Conservation (phyloP, 208 protist species). For the Herpetomonas muscarum region DNA sequence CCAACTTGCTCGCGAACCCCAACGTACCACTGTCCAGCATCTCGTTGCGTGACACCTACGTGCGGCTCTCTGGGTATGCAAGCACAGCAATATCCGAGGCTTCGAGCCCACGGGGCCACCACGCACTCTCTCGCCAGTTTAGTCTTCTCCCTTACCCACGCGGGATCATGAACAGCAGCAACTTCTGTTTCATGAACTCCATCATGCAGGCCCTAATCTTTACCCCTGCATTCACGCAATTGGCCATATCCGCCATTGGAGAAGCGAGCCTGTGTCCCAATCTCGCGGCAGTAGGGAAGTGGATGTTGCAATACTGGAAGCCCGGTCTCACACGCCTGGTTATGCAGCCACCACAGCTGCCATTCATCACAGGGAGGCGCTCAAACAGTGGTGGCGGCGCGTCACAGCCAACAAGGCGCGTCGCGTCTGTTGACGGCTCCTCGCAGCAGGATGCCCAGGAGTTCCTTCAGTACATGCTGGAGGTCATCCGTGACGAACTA, state of each 20-base stretch:
- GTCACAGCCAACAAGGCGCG: too few relatives aligned
- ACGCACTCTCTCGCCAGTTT: constrained; percentile 31
- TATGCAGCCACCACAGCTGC: constrained; percentile 26
- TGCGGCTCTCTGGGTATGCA: background rate
- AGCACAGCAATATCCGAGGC: background rate
- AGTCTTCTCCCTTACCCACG: constrained; percentile 32
- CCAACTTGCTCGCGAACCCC: too few relatives aligned
- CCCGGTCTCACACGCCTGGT: constrained; percentile 8
- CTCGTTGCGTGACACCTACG: background rate
- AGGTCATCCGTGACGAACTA: constrained; percentile 59
- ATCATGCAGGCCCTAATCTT: constrained; percentile 66
- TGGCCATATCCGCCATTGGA: constrained; percentile 35
- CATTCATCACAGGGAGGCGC: constrained; percentile 5
- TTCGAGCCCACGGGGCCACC: background rate
- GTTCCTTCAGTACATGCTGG: constrained; percentile 70
- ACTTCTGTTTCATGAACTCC: constrained; percentile 87
- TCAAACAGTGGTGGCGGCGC: background rate
- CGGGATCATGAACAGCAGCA: constrained; percentile 71
- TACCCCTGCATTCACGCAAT: constrained; percentile 64
- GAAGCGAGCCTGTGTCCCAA: constrained; percentile 36
- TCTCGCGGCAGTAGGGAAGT: constrained; percentile 47
- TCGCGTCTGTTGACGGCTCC: constrained; percentile 33
- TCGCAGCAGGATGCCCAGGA: constrained; percentile 83
- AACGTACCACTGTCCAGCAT: background rate
- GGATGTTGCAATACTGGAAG: constrained; percentile 73